Evolutionary conservation across 495 filamentous ascomycete species (phyloP).

Genomic region (Acidomyces sp.): DNA sequence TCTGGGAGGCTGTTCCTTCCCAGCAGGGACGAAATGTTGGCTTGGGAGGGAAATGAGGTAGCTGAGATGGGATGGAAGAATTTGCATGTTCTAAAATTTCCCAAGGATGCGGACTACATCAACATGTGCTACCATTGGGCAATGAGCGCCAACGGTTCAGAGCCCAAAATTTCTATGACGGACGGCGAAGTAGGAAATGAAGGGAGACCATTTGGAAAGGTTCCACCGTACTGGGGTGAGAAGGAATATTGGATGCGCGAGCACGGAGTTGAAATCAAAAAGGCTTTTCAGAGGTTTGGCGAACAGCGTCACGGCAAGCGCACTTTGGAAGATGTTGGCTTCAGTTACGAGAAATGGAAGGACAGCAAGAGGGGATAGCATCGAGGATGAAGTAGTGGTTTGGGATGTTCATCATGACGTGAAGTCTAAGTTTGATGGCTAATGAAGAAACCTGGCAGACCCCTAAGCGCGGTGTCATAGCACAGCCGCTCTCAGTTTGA

Average conservation of each 20-base stretch:
- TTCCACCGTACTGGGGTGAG: conserved; percentile 52
- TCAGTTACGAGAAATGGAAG: conserved; percentile 37
- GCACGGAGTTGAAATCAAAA: conserved; percentile 41
- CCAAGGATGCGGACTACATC: conserved; percentile 66
- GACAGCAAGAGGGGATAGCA: conserved; percentile 10
- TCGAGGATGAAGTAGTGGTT: conserved; percentile 1
- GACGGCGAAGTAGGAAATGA: conserved; percentile 30
- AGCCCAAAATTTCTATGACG: neutral
- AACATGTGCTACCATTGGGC: conserved; percentile 57
- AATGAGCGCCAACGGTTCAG: conserved; percentile 25
- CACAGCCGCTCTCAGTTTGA: no score
- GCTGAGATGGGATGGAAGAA: conserved; percentile 34
- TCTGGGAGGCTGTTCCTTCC: conserved; percentile 54
- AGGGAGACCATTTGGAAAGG: no score
- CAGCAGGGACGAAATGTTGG: conserved; percentile 43
- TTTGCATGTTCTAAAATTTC: conserved; percentile 58
- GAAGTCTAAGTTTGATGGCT: no score
- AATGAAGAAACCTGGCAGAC: no score
- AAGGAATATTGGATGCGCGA: conserved; percentile 51
- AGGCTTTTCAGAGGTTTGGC: conserved; percentile 39
- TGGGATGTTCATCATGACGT: no score
- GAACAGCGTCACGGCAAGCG: conserved; percentile 33
- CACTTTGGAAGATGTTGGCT: conserved; percentile 46
- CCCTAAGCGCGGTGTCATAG: no score
- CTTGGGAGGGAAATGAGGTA: conserved; percentile 43